Evolutionary conservation across 106 monocot species (phyloP).

Genomic region (Allium cepa): DNA sequence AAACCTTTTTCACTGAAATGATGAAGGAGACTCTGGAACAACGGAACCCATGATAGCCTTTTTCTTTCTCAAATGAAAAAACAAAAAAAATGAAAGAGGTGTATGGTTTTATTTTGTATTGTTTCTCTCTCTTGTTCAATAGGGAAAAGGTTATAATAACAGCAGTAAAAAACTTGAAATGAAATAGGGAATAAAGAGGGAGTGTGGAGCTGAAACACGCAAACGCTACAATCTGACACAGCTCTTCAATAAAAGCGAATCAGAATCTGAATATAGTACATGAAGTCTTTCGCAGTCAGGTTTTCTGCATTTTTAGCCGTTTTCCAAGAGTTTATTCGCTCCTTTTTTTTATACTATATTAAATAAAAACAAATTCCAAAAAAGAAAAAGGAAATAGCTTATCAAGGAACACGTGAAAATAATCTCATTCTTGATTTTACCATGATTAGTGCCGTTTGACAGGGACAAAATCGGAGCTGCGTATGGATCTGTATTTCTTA

Average conservation of each 20-base stretch:
- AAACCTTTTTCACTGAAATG: not conserved
- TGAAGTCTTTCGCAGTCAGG: constrained; percentile 2
- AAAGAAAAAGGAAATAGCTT: too few species aligned
- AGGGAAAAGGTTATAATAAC: not conserved
- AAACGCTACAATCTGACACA: constrained; percentile 9
- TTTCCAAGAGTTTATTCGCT: not conserved
- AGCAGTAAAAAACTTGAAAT: not conserved
- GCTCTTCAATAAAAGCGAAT: not conserved
- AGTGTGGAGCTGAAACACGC: constrained; percentile 7
- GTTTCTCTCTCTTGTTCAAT: not conserved
- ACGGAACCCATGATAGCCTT: not conserved
- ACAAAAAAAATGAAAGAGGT: not conserved
- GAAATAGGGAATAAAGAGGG: too few species aligned
- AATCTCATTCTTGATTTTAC: too few species aligned
- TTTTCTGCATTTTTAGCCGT: not conserved
- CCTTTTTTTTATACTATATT: too few species aligned
- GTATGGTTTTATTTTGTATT: not conserved
- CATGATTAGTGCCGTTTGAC: too few species aligned
- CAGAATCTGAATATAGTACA: constrained; percentile 3
- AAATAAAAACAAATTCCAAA: too few species aligned
- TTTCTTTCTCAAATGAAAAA: not conserved
- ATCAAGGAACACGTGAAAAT: too few species aligned
- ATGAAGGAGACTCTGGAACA: not conserved
- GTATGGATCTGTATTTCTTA: too few species aligned
- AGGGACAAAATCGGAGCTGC: too few species aligned